Conservation (phyloP, 208 protist species). For the Trichomonas gallinae region DNA sequence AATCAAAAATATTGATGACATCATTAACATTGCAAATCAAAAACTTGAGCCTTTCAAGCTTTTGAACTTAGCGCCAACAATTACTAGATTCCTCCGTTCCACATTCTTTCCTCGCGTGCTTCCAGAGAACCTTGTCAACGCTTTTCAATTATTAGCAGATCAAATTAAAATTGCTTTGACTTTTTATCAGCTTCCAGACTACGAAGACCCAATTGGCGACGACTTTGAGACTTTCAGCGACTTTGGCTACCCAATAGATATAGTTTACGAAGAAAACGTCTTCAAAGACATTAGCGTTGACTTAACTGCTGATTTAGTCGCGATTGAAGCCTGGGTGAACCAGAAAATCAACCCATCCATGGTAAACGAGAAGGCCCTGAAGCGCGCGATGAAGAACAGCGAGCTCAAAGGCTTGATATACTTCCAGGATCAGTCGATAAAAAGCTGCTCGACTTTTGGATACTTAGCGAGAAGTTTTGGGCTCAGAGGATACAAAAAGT, state of each 20-base stretch:
- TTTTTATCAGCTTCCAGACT: background rate
- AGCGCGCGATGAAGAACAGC: background rate
- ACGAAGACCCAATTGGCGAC: background rate
- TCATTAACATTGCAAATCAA: background rate
- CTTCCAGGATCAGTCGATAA: background rate
- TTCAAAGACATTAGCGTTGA: background rate
- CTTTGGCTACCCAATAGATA: background rate
- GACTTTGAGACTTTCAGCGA: background rate
- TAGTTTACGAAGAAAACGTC: background rate
- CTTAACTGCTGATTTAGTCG: background rate
- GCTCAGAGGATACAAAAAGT: background rate
- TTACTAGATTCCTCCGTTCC: background rate
- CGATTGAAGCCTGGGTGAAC: background rate
- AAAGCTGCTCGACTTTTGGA: background rate
- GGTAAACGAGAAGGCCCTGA: background rate
- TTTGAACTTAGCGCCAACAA: background rate
- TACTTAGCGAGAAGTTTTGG: background rate
- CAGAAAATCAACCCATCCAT: background rate
- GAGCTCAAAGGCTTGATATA: background rate
- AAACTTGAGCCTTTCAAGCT: background rate
- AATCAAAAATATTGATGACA: background rate
- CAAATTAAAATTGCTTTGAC: background rate
- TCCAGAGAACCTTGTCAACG: background rate
- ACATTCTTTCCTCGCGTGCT: background rate
- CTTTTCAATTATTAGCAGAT: background rate